These are phyloP conservation scores for Fusarium longipes DNA, from an alignment of 2,329 filamentous ascomycete genomes.

Conservation along the genomic window DNA sequence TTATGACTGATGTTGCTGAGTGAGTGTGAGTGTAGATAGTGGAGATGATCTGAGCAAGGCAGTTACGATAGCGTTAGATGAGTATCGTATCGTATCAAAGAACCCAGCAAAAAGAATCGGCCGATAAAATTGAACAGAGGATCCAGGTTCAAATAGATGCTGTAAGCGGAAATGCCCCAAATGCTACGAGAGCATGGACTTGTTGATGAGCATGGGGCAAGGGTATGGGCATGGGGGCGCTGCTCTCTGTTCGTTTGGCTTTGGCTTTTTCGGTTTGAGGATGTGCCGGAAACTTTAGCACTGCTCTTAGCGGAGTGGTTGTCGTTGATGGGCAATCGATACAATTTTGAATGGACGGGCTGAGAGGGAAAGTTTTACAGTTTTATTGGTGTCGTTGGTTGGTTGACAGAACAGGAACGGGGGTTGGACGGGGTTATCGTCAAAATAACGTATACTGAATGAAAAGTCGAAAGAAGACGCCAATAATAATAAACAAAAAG, in stretches of 20 bases:
- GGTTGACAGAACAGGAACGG: neutral
- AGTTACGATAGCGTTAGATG: slow-evolving; percentile 21
- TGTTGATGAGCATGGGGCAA: neutral
- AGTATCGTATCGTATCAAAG: slow-evolving; percentile 28
- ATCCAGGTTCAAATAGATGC: slow-evolving; percentile 10
- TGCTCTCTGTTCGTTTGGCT: neutral
- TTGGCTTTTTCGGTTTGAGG: slow-evolving; percentile 23
- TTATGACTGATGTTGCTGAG: slow-evolving; percentile 15
- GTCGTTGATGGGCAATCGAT: slow-evolving; percentile 4
- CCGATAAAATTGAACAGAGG: slow-evolving; percentile 28
- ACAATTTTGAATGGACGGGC: neutral
- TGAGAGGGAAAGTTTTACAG: neutral
- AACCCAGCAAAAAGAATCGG: slow-evolving; percentile 16
- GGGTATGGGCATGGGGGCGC: neutral
- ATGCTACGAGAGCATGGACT: slow-evolving; percentile 30
- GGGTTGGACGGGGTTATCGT: no score
- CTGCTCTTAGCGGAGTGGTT: slow-evolving; percentile 11
- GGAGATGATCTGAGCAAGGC: slow-evolving; percentile 36
- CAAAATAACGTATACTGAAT: neutral
- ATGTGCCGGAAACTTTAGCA: slow-evolving; percentile 34
- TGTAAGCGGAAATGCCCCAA: slow-evolving; percentile 33
- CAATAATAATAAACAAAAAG: neutral
- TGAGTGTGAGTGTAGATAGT: slow-evolving; percentile 1
- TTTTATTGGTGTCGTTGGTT: neutral
- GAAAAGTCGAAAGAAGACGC: neutral